A percentile compares a stretch with the other conserved stretches of the same genome.
Conservation (phyloP, 495 filamentous ascomycete species). For the Massariosphaeria phaeospora region DNA sequence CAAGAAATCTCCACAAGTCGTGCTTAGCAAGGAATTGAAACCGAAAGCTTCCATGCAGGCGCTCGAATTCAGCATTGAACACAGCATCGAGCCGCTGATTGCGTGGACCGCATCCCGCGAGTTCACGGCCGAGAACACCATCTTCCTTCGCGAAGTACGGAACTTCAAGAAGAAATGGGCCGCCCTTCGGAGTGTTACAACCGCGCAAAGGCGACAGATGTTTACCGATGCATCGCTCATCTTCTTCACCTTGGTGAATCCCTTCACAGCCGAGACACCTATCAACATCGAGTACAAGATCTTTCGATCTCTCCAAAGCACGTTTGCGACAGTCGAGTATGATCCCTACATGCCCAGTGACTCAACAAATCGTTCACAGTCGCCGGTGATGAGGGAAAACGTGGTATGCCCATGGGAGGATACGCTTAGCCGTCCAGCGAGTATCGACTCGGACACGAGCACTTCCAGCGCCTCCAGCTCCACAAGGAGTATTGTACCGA, state of each 20-base stretch:
- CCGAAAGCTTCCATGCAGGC: conserved; percentile 35
- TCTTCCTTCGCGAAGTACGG: conserved; percentile 38
- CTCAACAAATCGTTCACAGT: neutral
- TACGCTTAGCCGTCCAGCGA: conserved; percentile 16
- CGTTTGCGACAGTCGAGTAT: conserved; percentile 27
- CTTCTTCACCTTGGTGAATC: conserved; percentile 36
- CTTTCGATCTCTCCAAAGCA: conserved; percentile 23
- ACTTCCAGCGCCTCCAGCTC: conserved; percentile 11
- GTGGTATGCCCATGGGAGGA: conserved; percentile 33
- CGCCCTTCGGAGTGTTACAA: conserved; percentile 13
- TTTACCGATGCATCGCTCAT: conserved; percentile 36
- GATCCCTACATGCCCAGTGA: conserved; percentile 17
- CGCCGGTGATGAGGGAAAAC: conserved; percentile 14
- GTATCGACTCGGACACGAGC: conserved; percentile 17
- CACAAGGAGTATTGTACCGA: conserved; percentile 25
- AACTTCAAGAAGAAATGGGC: conserved; percentile 37
- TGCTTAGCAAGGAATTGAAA: conserved; percentile 15
- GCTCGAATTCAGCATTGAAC: conserved; percentile 32
- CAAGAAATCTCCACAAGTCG: conserved; percentile 6
- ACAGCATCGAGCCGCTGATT: conserved; percentile 37
- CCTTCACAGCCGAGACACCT: conserved; percentile 35
- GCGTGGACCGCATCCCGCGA: conserved; percentile 33
- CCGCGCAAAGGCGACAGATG: conserved; percentile 26
- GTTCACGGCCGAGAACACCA: conserved; percentile 41
- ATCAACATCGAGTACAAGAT: conserved; percentile 40